These are phyloP conservation scores for Penicillium bovifimosum DNA, from an alignment of 495 filamentous ascomycete genomes.

Conservation along the genomic window DNA sequence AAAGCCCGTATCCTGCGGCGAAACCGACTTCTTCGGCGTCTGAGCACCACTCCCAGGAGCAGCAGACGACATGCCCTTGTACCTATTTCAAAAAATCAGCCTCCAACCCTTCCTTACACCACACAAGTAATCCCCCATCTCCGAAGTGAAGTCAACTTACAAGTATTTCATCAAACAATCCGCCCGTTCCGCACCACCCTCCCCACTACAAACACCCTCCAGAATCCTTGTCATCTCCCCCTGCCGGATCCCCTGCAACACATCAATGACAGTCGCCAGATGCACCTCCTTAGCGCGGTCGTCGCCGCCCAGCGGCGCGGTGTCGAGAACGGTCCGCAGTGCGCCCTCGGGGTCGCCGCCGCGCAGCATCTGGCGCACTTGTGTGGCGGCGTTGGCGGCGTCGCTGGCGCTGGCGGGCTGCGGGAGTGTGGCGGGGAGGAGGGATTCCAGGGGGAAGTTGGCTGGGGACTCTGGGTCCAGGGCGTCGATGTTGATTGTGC, in stretches of 20 bases:
- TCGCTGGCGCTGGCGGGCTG: slow-evolving; percentile 62
- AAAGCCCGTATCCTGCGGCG: slow-evolving; percentile 79
- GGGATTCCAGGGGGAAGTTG: slow-evolving; percentile 80
- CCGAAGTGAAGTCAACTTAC: slow-evolving; percentile 25
- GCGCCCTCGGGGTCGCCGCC: slow-evolving; percentile 83
- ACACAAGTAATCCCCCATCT: neutral
- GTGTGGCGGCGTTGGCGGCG: slow-evolving; percentile 63
- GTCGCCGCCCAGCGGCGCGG: slow-evolving; percentile 63
- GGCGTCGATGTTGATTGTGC: slow-evolving; percentile 89
- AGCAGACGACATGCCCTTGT: slow-evolving; percentile 74
- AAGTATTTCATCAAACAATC: slow-evolving; percentile 51
- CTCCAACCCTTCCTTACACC: neutral
- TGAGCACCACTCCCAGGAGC: slow-evolving; percentile 29
- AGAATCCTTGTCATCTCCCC: slow-evolving; percentile 85
- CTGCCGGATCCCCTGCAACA: slow-evolving; percentile 83
- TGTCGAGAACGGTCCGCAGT: slow-evolving; percentile 71
- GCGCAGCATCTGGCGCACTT: slow-evolving; percentile 80
- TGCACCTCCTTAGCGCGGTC: slow-evolving; percentile 79
- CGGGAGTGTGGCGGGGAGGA: slow-evolving; percentile 61
- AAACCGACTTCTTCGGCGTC: slow-evolving; percentile 48
- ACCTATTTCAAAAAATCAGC: slow-evolving; percentile 39
- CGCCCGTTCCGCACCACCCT: slow-evolving; percentile 63
- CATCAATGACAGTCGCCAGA: slow-evolving; percentile 75
- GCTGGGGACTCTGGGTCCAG: slow-evolving; percentile 78
- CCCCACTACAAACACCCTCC: slow-evolving; percentile 62